Conservation (phyloP, 2,329 filamentous ascomycete species). For the Cordyceps tenuipes region DNA sequence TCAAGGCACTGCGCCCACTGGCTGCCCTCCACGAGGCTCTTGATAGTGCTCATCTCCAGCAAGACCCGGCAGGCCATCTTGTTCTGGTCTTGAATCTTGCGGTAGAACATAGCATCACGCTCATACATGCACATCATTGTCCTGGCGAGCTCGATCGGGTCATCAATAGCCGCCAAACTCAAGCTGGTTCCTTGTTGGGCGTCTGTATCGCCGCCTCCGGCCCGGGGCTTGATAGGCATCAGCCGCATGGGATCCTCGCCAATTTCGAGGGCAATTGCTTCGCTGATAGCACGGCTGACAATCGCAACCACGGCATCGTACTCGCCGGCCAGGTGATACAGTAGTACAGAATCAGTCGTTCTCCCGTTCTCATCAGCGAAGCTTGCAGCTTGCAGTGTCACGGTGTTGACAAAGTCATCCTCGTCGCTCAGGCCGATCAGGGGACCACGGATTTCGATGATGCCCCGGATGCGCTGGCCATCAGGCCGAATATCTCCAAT, state of each 20-base stretch:
- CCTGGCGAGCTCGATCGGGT: constrained; percentile 50
- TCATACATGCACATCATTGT: constrained; percentile 59
- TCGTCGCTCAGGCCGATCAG: constrained; percentile 75
- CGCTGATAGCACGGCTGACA: constrained; percentile 81
- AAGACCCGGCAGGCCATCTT: constrained; percentile 47
- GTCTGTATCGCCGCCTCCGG: constrained; percentile 31
- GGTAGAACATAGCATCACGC: constrained; percentile 51
- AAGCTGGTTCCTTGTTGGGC: constrained; percentile 46
- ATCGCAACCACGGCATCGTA: constrained; percentile 91
- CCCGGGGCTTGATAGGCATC: constrained; percentile 69
- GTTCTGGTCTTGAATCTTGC: constrained; percentile 49
- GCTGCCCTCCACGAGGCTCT: constrained; percentile 43
- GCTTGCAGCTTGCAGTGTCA: constrained; percentile 84
- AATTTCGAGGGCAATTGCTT: constrained; percentile 78
- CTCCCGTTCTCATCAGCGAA: constrained; percentile 92
- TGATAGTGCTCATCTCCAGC: constrained; percentile 54
- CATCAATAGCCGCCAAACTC: constrained; percentile 50
- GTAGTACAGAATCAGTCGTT: constrained; percentile 83
- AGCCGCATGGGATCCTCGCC: constrained; percentile 72
- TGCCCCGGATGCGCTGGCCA: constrained; percentile 74
- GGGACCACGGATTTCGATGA: constrained; percentile 75
- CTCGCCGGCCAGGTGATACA: constrained; percentile 91
- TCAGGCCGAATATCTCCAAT: constrained; percentile 86
- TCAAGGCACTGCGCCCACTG: constrained; percentile 52
- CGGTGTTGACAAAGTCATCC: constrained; percentile 79